A percentile compares a stretch with the other conserved stretches of the same genome.
Conservation (phyloP, 805 yeast species). For the Candida hungchunana region DNA sequence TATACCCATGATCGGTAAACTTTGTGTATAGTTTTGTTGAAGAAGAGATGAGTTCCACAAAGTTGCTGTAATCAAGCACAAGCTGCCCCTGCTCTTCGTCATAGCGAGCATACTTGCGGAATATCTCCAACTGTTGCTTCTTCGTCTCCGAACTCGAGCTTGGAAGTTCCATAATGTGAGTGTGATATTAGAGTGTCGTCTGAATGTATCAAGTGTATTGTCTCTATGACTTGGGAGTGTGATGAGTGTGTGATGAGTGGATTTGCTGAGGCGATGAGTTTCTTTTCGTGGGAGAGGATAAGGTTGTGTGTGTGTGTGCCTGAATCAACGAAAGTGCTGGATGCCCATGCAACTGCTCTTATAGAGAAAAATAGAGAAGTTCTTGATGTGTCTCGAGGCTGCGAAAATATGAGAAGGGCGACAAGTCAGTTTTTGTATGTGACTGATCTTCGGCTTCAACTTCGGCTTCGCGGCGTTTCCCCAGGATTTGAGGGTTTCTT, state of each 20-base stretch:
- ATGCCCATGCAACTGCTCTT: too few species aligned
- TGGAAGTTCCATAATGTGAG: slow-evolving; percentile 33
- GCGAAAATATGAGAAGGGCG: neutral
- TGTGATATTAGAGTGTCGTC: too few species aligned
- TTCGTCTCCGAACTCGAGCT: slow-evolving; percentile 33
- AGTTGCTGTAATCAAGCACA: slow-evolving; percentile 32
- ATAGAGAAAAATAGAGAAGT: too few species aligned
- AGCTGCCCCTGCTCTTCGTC: slow-evolving; percentile 31
- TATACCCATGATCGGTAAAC: slow-evolving; percentile 27
- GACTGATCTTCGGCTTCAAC: slow-evolving; percentile 1
- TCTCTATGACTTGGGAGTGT: neutral
- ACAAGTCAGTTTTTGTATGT: neutral
- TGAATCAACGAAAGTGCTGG: too few species aligned
- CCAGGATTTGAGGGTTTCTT: too few species aligned
- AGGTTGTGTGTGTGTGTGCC: too few species aligned
- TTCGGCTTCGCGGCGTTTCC: slow-evolving; percentile 7
- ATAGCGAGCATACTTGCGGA: slow-evolving; percentile 37
- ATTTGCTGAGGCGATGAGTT: too few species aligned
- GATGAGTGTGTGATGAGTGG: too few species aligned
- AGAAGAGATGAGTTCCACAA: slow-evolving; percentile 32
- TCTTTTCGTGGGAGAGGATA: too few species aligned
- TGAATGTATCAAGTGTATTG: too few species aligned
- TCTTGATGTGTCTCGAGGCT: neutral
- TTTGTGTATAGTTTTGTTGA: slow-evolving; percentile 18
- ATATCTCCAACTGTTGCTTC: slow-evolving; percentile 38